These are phyloP conservation scores for Mortierella sp. DNA, from an alignment of 371 early-diverging fungal genomes.

Conservation along the genomic window DNA sequence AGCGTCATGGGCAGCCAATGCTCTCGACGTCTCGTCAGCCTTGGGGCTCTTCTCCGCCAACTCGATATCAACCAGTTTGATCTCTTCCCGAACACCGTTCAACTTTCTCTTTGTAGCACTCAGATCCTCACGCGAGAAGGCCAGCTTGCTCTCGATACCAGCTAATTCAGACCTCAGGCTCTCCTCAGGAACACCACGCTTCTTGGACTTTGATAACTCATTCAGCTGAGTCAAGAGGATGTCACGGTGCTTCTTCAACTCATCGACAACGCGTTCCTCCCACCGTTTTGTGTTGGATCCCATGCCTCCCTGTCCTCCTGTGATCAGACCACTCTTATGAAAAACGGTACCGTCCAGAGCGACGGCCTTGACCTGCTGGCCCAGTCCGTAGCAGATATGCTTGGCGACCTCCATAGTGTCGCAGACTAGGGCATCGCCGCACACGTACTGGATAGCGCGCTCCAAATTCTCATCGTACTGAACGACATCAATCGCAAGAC, in stretches of 20 bases:
- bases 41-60: slow-evolving; percentile 60
- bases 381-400: slow-evolving; percentile 85
- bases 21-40: slow-evolving; percentile 44
- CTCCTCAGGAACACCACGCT: slow-evolving; percentile 79
- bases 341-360: slow-evolving; percentile 95
- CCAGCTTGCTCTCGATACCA: slow-evolving; percentile 72
- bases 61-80: slow-evolving; percentile 57
- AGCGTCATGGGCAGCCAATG: slow-evolving; percentile 35
- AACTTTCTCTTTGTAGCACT: slow-evolving; percentile 64
- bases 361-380: slow-evolving; percentile 91
- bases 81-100: slow-evolving; percentile 62
- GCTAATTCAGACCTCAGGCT: slow-evolving; percentile 70
- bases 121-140: slow-evolving; percentile 73
- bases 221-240: slow-evolving; percentile 78
- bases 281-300: slow-evolving; percentile 74
- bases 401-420: slow-evolving; percentile 91
- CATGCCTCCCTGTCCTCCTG: slow-evolving; percentile 80
- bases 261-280: slow-evolving; percentile 91
- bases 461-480: slow-evolving; percentile 86
- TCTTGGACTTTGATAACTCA: slow-evolving; percentile 78
- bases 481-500: slow-evolving; percentile 91
- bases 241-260: slow-evolving; percentile 79
- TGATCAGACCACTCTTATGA: slow-evolving; percentile 97
- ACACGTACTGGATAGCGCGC: slow-evolving; percentile 88
- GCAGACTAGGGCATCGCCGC: slow-evolving; percentile 91